phyloP scores from a whole-genome alignment of 495 filamentous ascomycete genomes.

The Lasiosphaeris hirsuta region DNA sequence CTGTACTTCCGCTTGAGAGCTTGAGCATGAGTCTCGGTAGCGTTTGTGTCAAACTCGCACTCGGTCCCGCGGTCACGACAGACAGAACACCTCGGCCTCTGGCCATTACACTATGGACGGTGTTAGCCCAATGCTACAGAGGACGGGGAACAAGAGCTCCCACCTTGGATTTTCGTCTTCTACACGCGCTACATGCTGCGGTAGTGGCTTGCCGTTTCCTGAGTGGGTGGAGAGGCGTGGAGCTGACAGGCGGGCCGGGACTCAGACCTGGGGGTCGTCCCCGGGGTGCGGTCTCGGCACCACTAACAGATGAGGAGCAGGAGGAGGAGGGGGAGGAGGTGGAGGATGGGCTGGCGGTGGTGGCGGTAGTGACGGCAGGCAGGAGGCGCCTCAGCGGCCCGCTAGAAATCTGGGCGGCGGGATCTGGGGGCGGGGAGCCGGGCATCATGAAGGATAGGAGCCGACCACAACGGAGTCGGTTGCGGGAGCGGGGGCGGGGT shows the following conservation, averaged over 20 bases:
- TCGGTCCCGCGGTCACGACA: slow-evolving; percentile 33
- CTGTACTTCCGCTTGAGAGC: slow-evolving; percentile 40
- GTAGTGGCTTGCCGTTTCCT: slow-evolving; percentile 44
- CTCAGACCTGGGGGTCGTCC: not conserved
- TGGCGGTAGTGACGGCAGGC: slow-evolving; percentile 3
- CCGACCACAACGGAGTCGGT: not conserved
- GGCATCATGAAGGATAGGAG: not conserved
- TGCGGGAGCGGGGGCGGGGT: not conserved
- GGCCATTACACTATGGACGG: slow-evolving; percentile 35
- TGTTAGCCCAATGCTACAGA: not conserved
- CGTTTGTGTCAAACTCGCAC: slow-evolving; percentile 39
- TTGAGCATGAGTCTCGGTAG: slow-evolving; percentile 38
- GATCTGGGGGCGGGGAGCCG: not conserved
- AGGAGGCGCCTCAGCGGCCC: slow-evolving; percentile 18
- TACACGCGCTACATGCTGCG: slow-evolving; percentile 52
- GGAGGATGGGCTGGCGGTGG: not conserved
- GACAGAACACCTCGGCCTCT: slow-evolving; percentile 34
- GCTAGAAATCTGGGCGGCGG: not conserved
- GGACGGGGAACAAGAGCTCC: not conserved
- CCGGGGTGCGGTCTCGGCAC: not conserved
- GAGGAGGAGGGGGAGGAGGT: not conserved
- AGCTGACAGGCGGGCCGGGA: not conserved
- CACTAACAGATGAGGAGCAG: not conserved
- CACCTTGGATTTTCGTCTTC: slow-evolving; percentile 56
- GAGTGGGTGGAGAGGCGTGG: slow-evolving; percentile 2